Base-by-base conservation (phyloP, 129 eudicot genomes). In the Lactuca sativa region DNA sequence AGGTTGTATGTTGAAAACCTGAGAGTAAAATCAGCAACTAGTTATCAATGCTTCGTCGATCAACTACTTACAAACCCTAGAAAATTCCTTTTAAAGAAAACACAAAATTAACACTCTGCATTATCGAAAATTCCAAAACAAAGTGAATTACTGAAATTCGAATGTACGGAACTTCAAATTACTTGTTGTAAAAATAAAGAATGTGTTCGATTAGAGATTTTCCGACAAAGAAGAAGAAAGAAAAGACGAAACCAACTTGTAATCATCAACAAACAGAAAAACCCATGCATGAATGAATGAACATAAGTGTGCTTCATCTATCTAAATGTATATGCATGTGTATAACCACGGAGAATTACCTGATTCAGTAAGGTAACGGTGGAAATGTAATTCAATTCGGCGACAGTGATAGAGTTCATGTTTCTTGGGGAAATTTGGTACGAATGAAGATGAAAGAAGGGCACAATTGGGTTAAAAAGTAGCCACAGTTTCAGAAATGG, bases 1-100 rank as follows among this genome's bases (percentile, higher is more conserved):
- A 84, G 62, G 95, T 87, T 67, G 95, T 17, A 76, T 84, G 88
- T 14, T 66, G 40, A 17, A 86, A 86, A 64, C 91, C 91, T 87
- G 87, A 70, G 54, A 64, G 74, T 64, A 75, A 38, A 56, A 75
- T 36, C 6, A 54, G 59, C n/a, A 75, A 41, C 12, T 62, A 3
- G 15, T 74, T 17, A 48, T 73, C 12, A 34, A 61, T 9, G 34
- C 52, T 67, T 59, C 36, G 12, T 31, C 37, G 31, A 68, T 53
- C 66, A 76, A 53, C 66, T 40, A 54, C 69, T 64, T 57, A 67
- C 18, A 78, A 78, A 58, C 68, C 72, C 73, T 64, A 71, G 18
- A 49, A n/a, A 32, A 21, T 34, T 16, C 31, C 48, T 34, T 21
- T 11, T 25, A 9, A 30, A 58, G 41, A 70, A 70, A 57, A 70